These are phyloP conservation scores for Diophrys appendiculata DNA, from an alignment of 73 alveolate species.

Conservation along the genomic window DNA sequence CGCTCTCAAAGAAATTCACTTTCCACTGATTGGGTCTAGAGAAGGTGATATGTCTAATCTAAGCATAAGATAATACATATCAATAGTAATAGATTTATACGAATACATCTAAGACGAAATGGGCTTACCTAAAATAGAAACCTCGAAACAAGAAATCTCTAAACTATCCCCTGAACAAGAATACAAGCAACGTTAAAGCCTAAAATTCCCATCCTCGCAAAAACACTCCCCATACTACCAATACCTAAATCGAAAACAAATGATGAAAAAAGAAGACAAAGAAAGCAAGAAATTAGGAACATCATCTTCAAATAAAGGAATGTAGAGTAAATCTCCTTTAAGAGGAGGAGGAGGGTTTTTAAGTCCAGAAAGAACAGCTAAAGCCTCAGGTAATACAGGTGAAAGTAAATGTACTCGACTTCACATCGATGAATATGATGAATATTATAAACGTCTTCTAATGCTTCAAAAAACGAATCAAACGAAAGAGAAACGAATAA, in stretches of 20 bases:
- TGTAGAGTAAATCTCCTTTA: too few relatives aligned
- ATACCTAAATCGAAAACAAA: neutral
- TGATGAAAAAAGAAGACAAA: neutral
- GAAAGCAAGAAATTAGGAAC: neutral
- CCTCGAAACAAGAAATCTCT: too few relatives aligned
- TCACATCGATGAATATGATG: neutral
- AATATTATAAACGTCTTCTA: neutral
- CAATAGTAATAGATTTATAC: neutral
- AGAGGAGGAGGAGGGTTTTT: too few relatives aligned
- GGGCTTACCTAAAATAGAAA: neutral
- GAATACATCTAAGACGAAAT: neutral
- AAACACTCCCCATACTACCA: neutral
- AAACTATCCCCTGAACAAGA: neutral
- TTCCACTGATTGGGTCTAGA: too few relatives aligned
- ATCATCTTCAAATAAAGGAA: neutral
- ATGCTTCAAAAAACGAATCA: neutral
- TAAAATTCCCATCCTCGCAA: neutral
- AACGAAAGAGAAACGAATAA: too few relatives aligned
- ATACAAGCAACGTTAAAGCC: neutral
- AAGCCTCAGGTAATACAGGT: too few relatives aligned
- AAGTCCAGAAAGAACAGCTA: too few relatives aligned
- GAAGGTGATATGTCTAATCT: too few relatives aligned
- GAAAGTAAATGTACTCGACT: neutral
- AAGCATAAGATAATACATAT: too few relatives aligned
- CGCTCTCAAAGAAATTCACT: too few relatives aligned